Conservation (phyloP, 1,139 yeast genomes). For the Pichia cactophila region DNA sequence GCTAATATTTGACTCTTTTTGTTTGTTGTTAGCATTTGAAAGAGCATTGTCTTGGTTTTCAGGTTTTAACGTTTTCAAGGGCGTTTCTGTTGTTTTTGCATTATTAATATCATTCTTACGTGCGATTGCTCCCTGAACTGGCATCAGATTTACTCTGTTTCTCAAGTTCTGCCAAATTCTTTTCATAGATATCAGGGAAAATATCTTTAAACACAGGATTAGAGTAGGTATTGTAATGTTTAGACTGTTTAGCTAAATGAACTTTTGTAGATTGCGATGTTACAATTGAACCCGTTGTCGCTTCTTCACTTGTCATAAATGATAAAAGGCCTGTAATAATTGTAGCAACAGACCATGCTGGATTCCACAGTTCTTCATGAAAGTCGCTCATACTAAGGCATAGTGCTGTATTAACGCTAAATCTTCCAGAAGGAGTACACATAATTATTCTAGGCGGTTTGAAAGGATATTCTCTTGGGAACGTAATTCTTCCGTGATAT, state of each 20-base stretch:
- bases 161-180: slow-evolving; percentile 32
- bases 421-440: slow-evolving; percentile 77
- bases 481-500: slow-evolving; percentile 78
- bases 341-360: slow-evolving; percentile 89
- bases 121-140: not conserved
- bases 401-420: slow-evolving; percentile 67
- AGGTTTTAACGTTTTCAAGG: not conserved
- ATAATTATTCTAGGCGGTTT: slow-evolving; percentile 88
- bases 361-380: slow-evolving; percentile 93
- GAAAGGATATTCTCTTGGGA: slow-evolving; percentile 85
- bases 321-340: slow-evolving; percentile 78
- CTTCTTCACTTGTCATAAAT: slow-evolving; percentile 66
- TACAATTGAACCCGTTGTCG: slow-evolving; percentile 51
- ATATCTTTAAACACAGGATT: slow-evolving; percentile 50
- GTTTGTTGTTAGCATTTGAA: not conserved
- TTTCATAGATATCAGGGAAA: slow-evolving; percentile 60
- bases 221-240: slow-evolving; percentile 51
- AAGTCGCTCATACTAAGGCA: slow-evolving; percentile 88
- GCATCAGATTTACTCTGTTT: not conserved
- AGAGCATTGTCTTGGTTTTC: not conserved
- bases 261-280: slow-evolving; percentile 43
- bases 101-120: not conserved
- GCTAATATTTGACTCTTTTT: not conserved
- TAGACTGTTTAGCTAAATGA: slow-evolving; percentile 45
- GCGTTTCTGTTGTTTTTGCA: not conserved